phyloP scores from a whole-genome alignment of 148 eudicot species.

The Diospyros kaki region DNA sequence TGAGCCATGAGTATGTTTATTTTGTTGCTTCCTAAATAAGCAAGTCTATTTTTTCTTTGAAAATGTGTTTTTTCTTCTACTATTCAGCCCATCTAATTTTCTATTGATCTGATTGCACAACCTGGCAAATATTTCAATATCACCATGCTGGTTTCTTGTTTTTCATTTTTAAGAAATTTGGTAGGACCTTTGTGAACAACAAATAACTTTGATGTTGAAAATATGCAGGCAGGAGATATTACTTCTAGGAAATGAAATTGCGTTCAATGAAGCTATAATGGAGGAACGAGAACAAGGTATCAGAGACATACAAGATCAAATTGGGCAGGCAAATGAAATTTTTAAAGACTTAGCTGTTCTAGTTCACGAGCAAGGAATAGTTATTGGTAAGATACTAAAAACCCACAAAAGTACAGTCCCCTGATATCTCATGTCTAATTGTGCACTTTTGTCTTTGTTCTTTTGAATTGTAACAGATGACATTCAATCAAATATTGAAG shows the following conservation, averaged over 20 bases:
- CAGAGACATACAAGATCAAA: constrained; percentile 61
- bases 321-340: constrained; percentile 71
- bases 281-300: constrained; percentile 75
- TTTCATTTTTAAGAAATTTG: neutral
- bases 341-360: constrained; percentile 74
- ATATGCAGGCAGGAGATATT: constrained; percentile 58
- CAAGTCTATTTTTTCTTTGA: neutral
- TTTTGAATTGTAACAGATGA: constrained; percentile 39
- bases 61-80: neutral
- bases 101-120: neutral
- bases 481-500: constrained; percentile 50
- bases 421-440: neutral
- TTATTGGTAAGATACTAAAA: constrained; percentile 45
- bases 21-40: neutral
- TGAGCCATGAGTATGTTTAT: neutral
- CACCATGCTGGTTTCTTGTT: constrained; percentile 1
- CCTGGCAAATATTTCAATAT: neutral
- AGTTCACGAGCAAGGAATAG: constrained; percentile 64
- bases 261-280: constrained; percentile 63
- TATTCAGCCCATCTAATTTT: neutral
- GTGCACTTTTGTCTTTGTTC: neutral
- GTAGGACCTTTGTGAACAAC: neutral
- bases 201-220: neutral
- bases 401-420: constrained; percentile 2
- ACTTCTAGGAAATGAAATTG: constrained; percentile 64